phyloP scores from a whole-genome alignment of 2,329 filamentous ascomycete genomes.

The Fusarium mangiferae region DNA sequence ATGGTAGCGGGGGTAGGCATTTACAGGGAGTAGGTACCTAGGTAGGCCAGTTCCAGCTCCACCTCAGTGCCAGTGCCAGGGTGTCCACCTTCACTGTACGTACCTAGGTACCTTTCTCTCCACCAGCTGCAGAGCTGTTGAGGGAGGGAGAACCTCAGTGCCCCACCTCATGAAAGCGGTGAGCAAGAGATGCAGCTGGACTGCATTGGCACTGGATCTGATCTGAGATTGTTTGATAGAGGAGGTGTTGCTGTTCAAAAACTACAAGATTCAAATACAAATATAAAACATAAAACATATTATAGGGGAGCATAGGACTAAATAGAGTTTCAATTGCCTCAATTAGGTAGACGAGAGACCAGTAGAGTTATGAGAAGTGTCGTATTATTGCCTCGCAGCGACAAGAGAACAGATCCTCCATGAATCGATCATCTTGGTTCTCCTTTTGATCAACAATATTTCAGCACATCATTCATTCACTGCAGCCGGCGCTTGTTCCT shows the following conservation, averaged over 20 bases:
- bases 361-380: background rate
- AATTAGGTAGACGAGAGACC: background rate
- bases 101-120: background rate
- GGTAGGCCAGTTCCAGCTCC: background rate
- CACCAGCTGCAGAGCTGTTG: conserved; percentile 12
- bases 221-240: background rate
- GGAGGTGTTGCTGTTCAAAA: conserved; percentile 2
- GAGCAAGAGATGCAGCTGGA: conserved; percentile 24
- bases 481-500: background rate
- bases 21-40: conserved; percentile 8
- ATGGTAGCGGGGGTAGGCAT: conserved; percentile 22
- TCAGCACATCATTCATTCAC: background rate
- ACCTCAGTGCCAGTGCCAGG: conserved; percentile 19
- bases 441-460: background rate
- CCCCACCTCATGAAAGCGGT: conserved; percentile 44
- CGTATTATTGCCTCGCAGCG: background rate
- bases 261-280: background rate
- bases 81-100: conserved; percentile 21
- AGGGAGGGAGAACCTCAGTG: conserved; percentile 12
- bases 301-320: background rate
- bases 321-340: background rate
- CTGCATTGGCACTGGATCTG: conserved; percentile 6
- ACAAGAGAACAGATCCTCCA: background rate
- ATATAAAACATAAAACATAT: background rate
- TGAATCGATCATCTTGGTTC: background rate